These are phyloP conservation scores for Scenedesmus sp. DNA, from an alignment of 163 green algal genomes.

Conservation along the genomic window DNA sequence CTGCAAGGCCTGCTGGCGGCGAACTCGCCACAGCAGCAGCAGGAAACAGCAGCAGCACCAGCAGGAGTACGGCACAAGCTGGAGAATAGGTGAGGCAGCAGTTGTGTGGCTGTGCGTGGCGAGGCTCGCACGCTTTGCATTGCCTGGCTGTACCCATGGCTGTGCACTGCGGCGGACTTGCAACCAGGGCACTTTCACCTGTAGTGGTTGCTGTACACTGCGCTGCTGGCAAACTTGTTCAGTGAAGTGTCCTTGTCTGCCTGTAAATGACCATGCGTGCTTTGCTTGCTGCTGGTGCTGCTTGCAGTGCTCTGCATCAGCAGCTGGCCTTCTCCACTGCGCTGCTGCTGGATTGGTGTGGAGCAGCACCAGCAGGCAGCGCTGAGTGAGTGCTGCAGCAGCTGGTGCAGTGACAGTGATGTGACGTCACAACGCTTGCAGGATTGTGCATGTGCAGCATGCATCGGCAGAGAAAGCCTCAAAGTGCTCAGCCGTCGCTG, in stretches of 20 bases:
- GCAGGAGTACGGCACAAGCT: constrained; percentile 12
- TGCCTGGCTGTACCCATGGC: no score
- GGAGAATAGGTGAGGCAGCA: neutral
- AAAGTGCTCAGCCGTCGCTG: no score
- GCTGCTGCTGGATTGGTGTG: constrained; percentile 23
- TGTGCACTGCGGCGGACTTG: no score
- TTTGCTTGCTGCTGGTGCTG: neutral
- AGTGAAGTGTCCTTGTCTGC: no score
- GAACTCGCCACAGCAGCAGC: neutral
- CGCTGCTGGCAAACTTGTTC: neutral
- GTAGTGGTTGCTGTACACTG: neutral
- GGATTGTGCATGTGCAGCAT: neutral
- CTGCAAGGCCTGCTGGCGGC: constrained; percentile 3
- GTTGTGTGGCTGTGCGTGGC: neutral
- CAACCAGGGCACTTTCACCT: neutral
- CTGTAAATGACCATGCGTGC: no score
- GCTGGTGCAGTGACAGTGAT: neutral
- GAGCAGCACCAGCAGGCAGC: constrained; percentile 15
- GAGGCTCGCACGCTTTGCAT: no score
- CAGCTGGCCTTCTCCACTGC: constrained; percentile 29
- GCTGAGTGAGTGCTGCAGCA: constrained; percentile 22
- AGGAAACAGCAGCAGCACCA: neutral
- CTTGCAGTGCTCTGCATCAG: constrained; percentile 8
- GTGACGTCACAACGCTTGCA: neutral
- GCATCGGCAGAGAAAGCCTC: no score